Evolutionary conservation across 805 yeast genomes (phyloP).

Genomic region (Kazachstania viticola): DNA sequence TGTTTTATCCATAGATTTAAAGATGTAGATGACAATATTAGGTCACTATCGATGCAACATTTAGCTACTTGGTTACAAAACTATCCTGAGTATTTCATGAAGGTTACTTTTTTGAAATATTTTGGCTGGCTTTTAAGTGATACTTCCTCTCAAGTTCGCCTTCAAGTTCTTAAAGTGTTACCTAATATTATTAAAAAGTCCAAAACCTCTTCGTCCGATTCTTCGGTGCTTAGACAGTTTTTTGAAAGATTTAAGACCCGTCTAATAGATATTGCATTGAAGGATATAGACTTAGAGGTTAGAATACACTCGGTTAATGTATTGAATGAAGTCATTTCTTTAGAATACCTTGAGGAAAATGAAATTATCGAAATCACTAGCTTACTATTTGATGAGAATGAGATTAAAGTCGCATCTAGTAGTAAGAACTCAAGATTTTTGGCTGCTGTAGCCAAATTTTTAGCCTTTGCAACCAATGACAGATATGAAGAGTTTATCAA

Average conservation of each 20-base stretch:
- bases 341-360: conserved; percentile 53
- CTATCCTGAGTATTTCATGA: conserved; percentile 61
- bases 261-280: conserved; percentile 48
- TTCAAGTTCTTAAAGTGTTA: conserved; percentile 50
- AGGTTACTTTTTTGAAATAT: conserved; percentile 58
- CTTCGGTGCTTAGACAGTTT: conserved; percentile 61
- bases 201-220: conserved; percentile 28
- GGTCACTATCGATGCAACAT: conserved; percentile 54
- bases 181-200: conserved; percentile 29
- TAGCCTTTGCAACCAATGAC: conserved; percentile 34
- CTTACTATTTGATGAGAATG: conserved; percentile 31
- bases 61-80: conserved; percentile 63
- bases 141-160: conserved; percentile 44
- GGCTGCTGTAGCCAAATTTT: conserved; percentile 44
- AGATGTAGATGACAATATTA: conserved; percentile 61
- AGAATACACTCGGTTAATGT: conserved; percentile 40
- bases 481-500: conserved; percentile 29
- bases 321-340: conserved; percentile 41
- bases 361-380: conserved; percentile 38
- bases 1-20: conserved; percentile 68
- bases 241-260: conserved; percentile 61
- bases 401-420: conserved; percentile 22
- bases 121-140: conserved; percentile 85
- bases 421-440: conserved; percentile 25
- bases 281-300: conserved; percentile 46